Evolutionary conservation across 2,329 filamentous ascomycete genomes (phyloP), one percentile per base, ranked within the genome.

Genomic region (Colletotrichum melonis): DNA sequence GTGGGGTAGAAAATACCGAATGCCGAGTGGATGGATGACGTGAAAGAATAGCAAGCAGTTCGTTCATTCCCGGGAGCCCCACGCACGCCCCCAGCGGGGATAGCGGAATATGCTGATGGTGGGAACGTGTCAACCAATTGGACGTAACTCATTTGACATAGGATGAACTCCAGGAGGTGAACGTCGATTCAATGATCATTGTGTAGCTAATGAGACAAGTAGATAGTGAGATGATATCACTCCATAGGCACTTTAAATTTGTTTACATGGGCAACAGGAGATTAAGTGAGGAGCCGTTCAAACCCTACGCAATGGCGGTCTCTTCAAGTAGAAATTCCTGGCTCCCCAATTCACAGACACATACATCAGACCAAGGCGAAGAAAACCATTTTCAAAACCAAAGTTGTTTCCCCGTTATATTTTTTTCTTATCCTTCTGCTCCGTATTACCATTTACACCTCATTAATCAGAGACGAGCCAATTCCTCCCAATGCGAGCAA

Each of bases 361-460:
- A 46, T 8, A 3, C 3, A 7, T 2, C 0, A n/a, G 42, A 46
- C 14, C 42, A 0, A 7, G 38, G 38, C 38, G 38, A 3, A 49
- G 19, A n/a, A 9, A 1, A 42, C 2, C 42, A 42, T 42, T 0
- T 6, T n/a, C 7, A n/a, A n/a, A 49, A n/a, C 19, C 42, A 49
- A n/a, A 11, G 19, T n/a, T n/a, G 2, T n/a, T 49, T 49, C 9
- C 8, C 46, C 16, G 19, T 26, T 26, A 1, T 42, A 7, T 19
- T 28, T 3, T 4, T 3, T 14, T 14, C 16, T 19, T 8, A 7
- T 5, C 9, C 12, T 26, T 19, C 7, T 4, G 11, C 59, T 11
- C 24, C 30, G 14, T 42, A 69, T 69, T 69, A 69, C 52, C 52
- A 35, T 63, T 63, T 49, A 63, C 46, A 68, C 19, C 49, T 46